Conservation (phyloP, 208 protist genomes). For the Naegleria gruberi region DNA sequence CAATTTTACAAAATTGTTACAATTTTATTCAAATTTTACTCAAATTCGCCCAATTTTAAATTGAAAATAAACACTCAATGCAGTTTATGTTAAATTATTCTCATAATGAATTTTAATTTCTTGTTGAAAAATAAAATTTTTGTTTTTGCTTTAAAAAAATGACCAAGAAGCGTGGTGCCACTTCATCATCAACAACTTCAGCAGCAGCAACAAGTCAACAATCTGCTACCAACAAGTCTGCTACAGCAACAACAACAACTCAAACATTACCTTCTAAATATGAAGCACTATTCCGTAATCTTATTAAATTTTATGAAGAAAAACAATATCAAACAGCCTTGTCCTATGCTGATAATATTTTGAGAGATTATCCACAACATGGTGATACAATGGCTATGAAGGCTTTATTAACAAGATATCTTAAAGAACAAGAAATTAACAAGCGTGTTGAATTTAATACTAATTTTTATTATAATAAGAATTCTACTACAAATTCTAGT, state of each 20-base stretch:
- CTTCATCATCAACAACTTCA: not conserved
- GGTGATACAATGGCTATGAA: slow-evolving; percentile 5
- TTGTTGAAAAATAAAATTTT: no score
- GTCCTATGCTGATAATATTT: not conserved
- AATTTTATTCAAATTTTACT: no score
- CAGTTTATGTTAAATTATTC: no score
- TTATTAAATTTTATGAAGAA: not conserved
- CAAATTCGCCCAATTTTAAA: no score
- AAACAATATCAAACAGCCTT: not conserved
- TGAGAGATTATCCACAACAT: not conserved
- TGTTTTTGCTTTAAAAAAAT: no score
- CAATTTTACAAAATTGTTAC: no score
- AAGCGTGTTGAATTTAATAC: not conserved
- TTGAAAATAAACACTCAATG: no score
- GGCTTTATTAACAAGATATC: not conserved
- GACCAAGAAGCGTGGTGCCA: not conserved
- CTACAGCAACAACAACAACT: not conserved
- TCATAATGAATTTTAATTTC: no score
- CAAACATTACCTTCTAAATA: not conserved
- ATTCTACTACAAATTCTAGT: no score
- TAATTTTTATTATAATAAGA: not conserved
- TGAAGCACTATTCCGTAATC: not conserved
- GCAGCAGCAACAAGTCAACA: not conserved
- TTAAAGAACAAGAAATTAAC: not conserved
- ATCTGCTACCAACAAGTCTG: not conserved